Base-by-base conservation (phyloP, 495 filamentous ascomycete species). In the Chaetomidium leptoderma region DNA sequence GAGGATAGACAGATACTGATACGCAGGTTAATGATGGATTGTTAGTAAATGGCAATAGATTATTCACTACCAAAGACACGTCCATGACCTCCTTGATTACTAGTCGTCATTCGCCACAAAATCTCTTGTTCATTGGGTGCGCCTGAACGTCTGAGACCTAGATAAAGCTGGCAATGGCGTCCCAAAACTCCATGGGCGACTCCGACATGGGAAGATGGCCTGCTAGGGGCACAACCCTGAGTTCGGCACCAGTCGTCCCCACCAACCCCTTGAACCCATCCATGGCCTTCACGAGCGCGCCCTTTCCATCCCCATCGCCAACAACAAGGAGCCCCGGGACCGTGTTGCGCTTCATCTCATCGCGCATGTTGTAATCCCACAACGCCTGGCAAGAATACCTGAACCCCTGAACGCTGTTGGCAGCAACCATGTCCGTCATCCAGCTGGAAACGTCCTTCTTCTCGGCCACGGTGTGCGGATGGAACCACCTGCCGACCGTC, bases 141-240 rank as follows among this genome's bases (percentile, higher is more conserved):
- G n/a, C n/a, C n/a, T n/a, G n/a, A n/a, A n/a, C n/a, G 16, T 11
- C 32, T 33, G 36, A 17, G 16, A 4, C 4, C 16, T 60, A 77
- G 36, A 89, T 62, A 54, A 83, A 86, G 29, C 63, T 73, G 45
- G 75, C 72, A 6, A 90, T 78, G 35, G 81, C 79, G 42, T 78
- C 76, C 59, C 83, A 83, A 69, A 90, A 88, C 13, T 78, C 80
- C 58, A 71, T 70, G 9, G 86, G 85, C 58, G 86, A 81, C 75
- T 93, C 88, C 35, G 81, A 84, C 89, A 93, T 93, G 4, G 89
- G 89, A 71, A 93, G 69, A 74, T 93, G 89, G 0, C 89, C 89
- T 0, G 88, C 85, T 24, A 74, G 69, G 2, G 85, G 79, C 49
- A 92, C 79, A 49, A 85, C 66, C 66, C 74, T 80, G 55, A 86